phyloP scores from a whole-genome alignment of 2,329 filamentous ascomycete genomes.

The Fusarium sp. region DNA sequence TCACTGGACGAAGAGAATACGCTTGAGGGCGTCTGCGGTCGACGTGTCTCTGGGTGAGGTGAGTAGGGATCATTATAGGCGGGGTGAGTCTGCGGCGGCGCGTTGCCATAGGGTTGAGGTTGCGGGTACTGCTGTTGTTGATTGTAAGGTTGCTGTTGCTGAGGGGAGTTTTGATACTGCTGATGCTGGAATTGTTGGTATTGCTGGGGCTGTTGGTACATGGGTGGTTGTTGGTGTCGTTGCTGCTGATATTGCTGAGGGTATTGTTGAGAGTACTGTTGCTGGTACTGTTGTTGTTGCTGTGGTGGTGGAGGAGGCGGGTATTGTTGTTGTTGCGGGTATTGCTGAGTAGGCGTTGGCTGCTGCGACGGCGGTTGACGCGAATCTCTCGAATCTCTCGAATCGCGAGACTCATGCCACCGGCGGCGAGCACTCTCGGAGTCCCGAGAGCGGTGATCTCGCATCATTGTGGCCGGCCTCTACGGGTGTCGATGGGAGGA shows the following conservation, averaged over 20 bases:
- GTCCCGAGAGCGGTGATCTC: conserved; percentile 67
- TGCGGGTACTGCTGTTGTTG: conserved; percentile 33
- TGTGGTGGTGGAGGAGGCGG: conserved; percentile 8
- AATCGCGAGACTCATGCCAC: conserved; percentile 50
- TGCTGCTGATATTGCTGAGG: conserved; percentile 28
- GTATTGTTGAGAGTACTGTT: conserved; percentile 16
- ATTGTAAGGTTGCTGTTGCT: conserved; percentile 28
- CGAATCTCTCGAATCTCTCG: conserved; percentile 43
- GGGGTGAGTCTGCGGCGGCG: conserved; percentile 33
- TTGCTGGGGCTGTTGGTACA: conserved; percentile 35
- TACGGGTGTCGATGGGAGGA: conserved; percentile 38
- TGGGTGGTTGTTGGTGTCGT: conserved; percentile 27
- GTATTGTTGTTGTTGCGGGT: conserved; percentile 30
- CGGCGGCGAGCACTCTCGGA: conserved; percentile 66
- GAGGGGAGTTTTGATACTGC: conserved; percentile 29
- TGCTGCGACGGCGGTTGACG: conserved; percentile 30
- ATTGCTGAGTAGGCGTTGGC: conserved; percentile 16
- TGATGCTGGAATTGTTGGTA: conserved; percentile 34
- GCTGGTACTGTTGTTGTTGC: conserved; percentile 14
- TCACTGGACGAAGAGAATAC: conserved; percentile 60
- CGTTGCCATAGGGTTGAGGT: conserved; percentile 31
- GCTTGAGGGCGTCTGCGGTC: conserved; percentile 49
- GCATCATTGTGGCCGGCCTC: conserved; percentile 60
- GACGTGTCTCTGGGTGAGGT: conserved; percentile 33
- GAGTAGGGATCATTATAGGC: conserved; percentile 31